phyloP scores from a whole-genome alignment of 345 rosid genomes.

The Arabidopsis suecica region DNA sequence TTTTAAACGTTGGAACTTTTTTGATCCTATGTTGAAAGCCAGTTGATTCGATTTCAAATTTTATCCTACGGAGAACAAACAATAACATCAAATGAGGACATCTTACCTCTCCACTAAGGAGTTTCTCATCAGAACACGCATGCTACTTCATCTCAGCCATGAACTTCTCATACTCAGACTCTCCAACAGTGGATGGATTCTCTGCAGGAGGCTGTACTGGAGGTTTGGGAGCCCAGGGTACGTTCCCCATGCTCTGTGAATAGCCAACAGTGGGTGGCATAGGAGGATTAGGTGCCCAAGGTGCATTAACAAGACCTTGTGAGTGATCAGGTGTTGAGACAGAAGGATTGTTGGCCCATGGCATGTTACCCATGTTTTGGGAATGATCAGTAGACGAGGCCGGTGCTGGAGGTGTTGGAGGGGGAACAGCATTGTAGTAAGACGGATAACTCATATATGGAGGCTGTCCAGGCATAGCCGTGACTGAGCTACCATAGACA shows the following conservation, averaged over 20 bases:
- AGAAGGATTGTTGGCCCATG: constrained; percentile 71
- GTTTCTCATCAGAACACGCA: constrained; percentile 24
- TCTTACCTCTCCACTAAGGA: constrained; percentile 59
- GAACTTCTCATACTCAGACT: constrained; percentile 92
- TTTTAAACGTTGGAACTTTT: constrained; percentile 12
- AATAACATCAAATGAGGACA: constrained; percentile 25
- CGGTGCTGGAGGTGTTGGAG: constrained; percentile 66
- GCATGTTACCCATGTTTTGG: constrained; percentile 59
- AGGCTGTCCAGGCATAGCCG: constrained; percentile 64
- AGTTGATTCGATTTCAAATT: not conserved
- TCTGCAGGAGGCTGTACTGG: constrained; percentile 63
- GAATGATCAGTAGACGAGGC: constrained; percentile 58
- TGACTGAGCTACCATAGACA: constrained; percentile 55
- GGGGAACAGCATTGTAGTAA: constrained; percentile 80
- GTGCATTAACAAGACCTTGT: constrained; percentile 42
- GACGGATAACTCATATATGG: constrained; percentile 74
- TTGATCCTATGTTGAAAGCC: constrained; percentile 20
- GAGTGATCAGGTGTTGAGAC: constrained; percentile 42
- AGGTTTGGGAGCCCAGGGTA: constrained; percentile 77
- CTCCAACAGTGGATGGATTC: constrained; percentile 66
- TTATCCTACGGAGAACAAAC: not conserved
- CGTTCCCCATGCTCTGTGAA: constrained; percentile 64
- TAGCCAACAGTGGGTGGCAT: constrained; percentile 59
- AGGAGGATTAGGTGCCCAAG: constrained; percentile 47
- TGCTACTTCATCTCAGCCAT: constrained; percentile 96